A percentile compares a stretch with the other conserved stretches of the same genome.
phyloP scores from a whole-genome alignment of 805 yeast genomes.

The Candida methanosorbosa region DNA sequence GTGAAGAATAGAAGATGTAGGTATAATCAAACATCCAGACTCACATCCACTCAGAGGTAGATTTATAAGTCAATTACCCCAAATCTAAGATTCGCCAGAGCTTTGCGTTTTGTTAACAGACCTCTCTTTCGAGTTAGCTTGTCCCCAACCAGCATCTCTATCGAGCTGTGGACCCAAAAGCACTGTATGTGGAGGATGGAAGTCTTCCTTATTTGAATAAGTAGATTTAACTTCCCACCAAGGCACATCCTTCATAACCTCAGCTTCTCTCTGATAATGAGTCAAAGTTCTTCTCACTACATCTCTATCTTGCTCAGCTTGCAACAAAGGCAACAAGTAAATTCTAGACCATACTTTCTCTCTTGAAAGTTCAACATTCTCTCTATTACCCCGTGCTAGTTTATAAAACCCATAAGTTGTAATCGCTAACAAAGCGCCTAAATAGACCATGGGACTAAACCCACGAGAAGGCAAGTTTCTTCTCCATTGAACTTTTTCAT shows the following conservation, averaged over 20 bases:
- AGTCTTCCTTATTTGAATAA: slow-evolving; percentile 24
- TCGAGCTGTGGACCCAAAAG: slow-evolving; percentile 27
- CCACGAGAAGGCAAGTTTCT: slow-evolving; percentile 82
- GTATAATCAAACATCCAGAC: too few species aligned
- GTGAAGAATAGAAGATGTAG: too few species aligned
- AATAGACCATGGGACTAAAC: slow-evolving; percentile 67
- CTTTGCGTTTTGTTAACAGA: too few species aligned
- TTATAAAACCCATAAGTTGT: slow-evolving; percentile 68
- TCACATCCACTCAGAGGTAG: too few species aligned
- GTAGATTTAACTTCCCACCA: slow-evolving; percentile 50
- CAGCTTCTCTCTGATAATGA: slow-evolving; percentile 61
- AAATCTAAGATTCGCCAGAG: too few species aligned
- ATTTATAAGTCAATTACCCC: not conserved
- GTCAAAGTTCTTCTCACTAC: slow-evolving; percentile 61
- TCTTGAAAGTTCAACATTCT: slow-evolving; percentile 64
- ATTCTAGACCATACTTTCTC: slow-evolving; percentile 76
- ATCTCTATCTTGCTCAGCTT: slow-evolving; percentile 80
- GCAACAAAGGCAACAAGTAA: slow-evolving; percentile 59
- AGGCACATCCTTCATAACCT: slow-evolving; percentile 51
- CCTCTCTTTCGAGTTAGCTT: slow-evolving; percentile 24
- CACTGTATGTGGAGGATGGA: slow-evolving; percentile 29
- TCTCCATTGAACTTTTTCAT: slow-evolving; percentile 83
- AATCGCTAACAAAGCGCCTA: slow-evolving; percentile 53
- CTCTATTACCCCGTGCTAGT: slow-evolving; percentile 59
- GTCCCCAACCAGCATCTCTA: slow-evolving; percentile 17